These are phyloP conservation scores for Gremmenia infestans DNA, from an alignment of 2,329 filamentous ascomycete species.

Conservation along the genomic window DNA sequence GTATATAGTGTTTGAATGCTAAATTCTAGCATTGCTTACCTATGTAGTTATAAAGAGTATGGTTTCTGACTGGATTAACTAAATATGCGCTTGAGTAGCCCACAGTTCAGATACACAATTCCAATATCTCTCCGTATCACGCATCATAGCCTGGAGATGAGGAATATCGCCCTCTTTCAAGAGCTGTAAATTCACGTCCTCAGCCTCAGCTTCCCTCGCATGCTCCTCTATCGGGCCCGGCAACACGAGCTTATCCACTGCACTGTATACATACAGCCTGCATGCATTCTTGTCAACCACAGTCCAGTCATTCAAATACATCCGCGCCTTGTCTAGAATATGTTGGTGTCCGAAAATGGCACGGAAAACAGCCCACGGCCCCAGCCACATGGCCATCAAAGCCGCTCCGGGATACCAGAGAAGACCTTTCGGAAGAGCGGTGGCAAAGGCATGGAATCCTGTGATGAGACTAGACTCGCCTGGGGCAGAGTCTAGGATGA, in stretches of 20 bases:
- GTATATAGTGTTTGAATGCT: too few relatives aligned
- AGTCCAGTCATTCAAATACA: conserved; percentile 10
- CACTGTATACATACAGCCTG: conserved; percentile 22
- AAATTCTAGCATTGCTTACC: too few relatives aligned
- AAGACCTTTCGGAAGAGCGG: conserved; percentile 1
- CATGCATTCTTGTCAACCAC: conserved; percentile 14
- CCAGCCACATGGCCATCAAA: background rate
- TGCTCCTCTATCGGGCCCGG: conserved; percentile 16
- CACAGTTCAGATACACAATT: conserved; percentile 9
- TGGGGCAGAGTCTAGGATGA: conserved; percentile 15
- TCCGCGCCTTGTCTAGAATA: conserved; percentile 4
- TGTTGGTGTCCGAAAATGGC: conserved; percentile 1
- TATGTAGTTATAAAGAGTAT: too few relatives aligned
- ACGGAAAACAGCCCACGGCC: background rate
- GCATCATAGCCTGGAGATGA: conserved; percentile 19
- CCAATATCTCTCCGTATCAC: conserved; percentile 19
- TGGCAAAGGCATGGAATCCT: conserved; percentile 1
- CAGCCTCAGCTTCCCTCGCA: conserved; percentile 10
- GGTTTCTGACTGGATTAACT: too few relatives aligned
- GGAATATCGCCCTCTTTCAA: conserved; percentile 11
- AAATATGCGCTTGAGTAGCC: background rate
- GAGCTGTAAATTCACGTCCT: conserved; percentile 6
- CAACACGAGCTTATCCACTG: conserved; percentile 14
- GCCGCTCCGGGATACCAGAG: conserved; percentile 4
- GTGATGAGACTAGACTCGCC: conserved; percentile 4